phyloP scores from a whole-genome alignment of 106 monocot genomes.

The Ottelia alismoides region DNA sequence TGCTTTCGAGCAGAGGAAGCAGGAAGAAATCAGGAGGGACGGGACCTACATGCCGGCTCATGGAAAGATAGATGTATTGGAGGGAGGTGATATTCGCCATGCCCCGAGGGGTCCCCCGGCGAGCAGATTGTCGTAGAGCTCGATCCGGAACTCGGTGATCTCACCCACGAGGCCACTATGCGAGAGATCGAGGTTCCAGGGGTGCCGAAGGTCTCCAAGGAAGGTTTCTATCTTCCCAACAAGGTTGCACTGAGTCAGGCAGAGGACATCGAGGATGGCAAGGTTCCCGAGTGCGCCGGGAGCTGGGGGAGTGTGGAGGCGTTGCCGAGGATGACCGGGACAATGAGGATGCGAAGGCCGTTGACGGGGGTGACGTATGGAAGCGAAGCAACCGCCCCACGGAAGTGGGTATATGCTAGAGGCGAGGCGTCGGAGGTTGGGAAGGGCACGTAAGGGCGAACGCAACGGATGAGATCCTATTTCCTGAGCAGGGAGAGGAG shows the following conservation, averaged over 20 bases:
- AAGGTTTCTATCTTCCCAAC: constrained; percentile 37
- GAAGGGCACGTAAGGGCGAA: constrained; percentile 1
- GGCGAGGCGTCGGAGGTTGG: constrained; percentile 7
- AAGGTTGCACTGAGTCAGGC: constrained; percentile 45
- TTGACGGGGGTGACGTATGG: constrained; percentile 3
- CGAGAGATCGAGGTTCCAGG: constrained; percentile 43
- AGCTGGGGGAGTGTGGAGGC: constrained; percentile 32
- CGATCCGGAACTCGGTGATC: constrained; percentile 48
- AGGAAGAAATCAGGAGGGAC: constrained; percentile 47
- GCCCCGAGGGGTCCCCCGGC: constrained; percentile 41
- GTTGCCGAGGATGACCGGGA: neutral
- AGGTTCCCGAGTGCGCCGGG: constrained; percentile 33
- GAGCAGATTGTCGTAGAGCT: constrained; percentile 63
- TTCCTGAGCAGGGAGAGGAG: too few relatives aligned
- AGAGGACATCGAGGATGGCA: constrained; percentile 27
- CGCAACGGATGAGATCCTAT: too few relatives aligned
- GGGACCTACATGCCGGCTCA: constrained; percentile 41
- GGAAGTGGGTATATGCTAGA: neutral
- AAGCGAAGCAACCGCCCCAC: neutral
- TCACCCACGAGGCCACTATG: constrained; percentile 17
- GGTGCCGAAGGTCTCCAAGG: constrained; percentile 23
- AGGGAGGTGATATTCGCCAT: constrained; percentile 33
- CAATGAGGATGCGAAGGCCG: neutral
- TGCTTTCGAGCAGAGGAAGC: constrained; percentile 35
- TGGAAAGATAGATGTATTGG: constrained; percentile 33